Conservation (phyloP, 768 basidiomycete species). For the Podaxis carcinomalis region DNA sequence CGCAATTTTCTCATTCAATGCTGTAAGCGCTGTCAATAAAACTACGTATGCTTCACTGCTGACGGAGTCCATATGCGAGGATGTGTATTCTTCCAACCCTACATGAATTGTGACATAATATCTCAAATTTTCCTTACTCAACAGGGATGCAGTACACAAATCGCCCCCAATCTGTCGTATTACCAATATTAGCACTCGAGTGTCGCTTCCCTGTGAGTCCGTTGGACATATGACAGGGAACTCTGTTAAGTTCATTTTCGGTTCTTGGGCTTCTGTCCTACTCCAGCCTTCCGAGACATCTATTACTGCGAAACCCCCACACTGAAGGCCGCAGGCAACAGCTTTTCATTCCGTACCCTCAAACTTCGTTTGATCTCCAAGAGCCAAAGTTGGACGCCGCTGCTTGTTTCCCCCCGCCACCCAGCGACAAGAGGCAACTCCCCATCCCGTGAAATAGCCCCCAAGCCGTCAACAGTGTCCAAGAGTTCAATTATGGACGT, state of each 20-base stretch:
- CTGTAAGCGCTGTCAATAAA: constrained; percentile 10
- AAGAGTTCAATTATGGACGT: neutral
- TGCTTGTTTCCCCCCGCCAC: constrained; percentile 5
- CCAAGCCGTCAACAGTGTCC: neutral
- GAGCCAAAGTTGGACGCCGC: neutral
- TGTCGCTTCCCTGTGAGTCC: neutral
- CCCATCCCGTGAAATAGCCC: neutral
- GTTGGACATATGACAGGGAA: neutral
- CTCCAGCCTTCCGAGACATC: neutral
- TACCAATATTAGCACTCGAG: neutral
- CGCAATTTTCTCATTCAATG: constrained; percentile 8
- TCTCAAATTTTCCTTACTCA: constrained; percentile 5
- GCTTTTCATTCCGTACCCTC: neutral
- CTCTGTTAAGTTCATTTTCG: neutral
- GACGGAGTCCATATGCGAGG: neutral
- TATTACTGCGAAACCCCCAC: neutral
- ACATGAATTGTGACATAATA: constrained; percentile 6
- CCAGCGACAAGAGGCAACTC: neutral
- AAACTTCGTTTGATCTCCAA: neutral
- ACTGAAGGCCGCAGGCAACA: neutral
- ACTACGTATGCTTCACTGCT: neutral
- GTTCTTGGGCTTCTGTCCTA: neutral
- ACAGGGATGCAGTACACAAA: constrained; percentile 1
- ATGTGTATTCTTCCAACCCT: neutral
- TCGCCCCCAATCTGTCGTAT: neutral